Evolutionary conservation across 1,139 yeast species (phyloP).

Genomic region (Protomyces lactucae-debilis): DNA sequence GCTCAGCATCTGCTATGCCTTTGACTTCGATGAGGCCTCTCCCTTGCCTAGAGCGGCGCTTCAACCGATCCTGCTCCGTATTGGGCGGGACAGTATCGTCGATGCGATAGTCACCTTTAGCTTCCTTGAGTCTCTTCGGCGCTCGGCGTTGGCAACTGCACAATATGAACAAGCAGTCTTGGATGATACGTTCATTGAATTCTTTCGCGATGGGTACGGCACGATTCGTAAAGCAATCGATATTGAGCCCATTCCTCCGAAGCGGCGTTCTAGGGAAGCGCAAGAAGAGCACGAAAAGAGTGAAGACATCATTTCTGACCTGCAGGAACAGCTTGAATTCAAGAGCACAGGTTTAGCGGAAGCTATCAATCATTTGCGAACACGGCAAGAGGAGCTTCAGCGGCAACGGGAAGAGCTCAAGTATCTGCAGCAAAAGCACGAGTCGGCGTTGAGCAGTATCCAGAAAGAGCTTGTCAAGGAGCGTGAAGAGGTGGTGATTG

Average conservation of each 20-base stretch:
- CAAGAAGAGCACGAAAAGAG: slow-evolving; percentile 34
- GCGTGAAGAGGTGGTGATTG: slow-evolving; percentile 29
- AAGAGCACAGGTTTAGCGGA: slow-evolving; percentile 32
- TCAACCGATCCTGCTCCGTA: slow-evolving; percentile 55
- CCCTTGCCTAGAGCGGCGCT: slow-evolving; percentile 49
- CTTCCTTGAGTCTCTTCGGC: slow-evolving; percentile 34
- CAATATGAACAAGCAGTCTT: slow-evolving; percentile 70
- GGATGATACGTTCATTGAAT: slow-evolving; percentile 47
- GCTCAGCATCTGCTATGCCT: slow-evolving; percentile 76
- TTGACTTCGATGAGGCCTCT: slow-evolving; percentile 58
- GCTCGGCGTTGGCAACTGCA: slow-evolving; percentile 53
- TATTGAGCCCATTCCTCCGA: slow-evolving; percentile 73
- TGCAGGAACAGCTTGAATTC: slow-evolving; percentile 33
- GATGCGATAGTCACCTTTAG: slow-evolving; percentile 69
- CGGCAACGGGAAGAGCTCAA: slow-evolving; percentile 30
- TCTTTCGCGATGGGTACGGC: slow-evolving; percentile 64
- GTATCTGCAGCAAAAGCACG: slow-evolving; percentile 29
- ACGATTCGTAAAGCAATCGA: slow-evolving; percentile 67
- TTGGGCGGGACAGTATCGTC: slow-evolving; percentile 77
- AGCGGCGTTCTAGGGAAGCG: slow-evolving; percentile 49
- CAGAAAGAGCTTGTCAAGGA: slow-evolving; percentile 30
- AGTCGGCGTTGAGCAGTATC: slow-evolving; percentile 29
- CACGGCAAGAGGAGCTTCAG: slow-evolving; percentile 33
- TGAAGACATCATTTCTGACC: slow-evolving; percentile 39
- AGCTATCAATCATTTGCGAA: slow-evolving; percentile 32